Conservation (phyloP, 2,329 filamentous ascomycete genomes). For the Gremmenia infestans region DNA sequence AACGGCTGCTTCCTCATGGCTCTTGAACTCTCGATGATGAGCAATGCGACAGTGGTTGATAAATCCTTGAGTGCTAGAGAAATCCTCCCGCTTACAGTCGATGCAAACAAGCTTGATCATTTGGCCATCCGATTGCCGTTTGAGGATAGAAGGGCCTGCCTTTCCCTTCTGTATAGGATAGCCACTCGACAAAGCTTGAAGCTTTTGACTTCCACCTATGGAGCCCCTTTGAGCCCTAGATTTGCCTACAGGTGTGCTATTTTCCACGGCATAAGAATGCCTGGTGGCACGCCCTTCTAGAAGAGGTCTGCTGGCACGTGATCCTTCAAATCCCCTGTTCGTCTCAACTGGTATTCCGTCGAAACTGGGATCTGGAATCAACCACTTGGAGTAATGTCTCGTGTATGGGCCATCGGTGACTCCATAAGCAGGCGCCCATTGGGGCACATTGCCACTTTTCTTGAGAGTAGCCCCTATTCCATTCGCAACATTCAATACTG, state of each 20-base stretch:
- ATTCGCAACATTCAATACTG: slow-evolving; percentile 65
- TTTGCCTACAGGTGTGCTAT: slow-evolving; percentile 39
- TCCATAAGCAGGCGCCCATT: slow-evolving; percentile 82
- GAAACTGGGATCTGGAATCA: slow-evolving; percentile 82
- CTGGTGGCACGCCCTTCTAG: slow-evolving; percentile 74
- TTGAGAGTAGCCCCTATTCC: slow-evolving; percentile 69
- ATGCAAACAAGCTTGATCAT: slow-evolving; percentile 87
- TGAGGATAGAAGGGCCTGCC: slow-evolving; percentile 76
- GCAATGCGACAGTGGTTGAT: slow-evolving; percentile 98
- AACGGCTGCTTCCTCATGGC: slow-evolving; percentile 87
- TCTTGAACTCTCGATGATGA: slow-evolving; percentile 89
- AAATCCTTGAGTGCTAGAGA: slow-evolving; percentile 96
- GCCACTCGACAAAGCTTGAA: slow-evolving; percentile 65
- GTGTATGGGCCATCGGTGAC: slow-evolving; percentile 90
- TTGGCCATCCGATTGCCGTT: slow-evolving; percentile 71
- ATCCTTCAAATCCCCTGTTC: slow-evolving; percentile 18
- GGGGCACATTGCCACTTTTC: slow-evolving; percentile 60
- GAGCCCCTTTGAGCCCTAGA: slow-evolving; percentile 53
- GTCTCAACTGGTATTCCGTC: slow-evolving; percentile 57
- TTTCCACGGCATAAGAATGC: slow-evolving; percentile 59
- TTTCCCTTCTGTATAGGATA: slow-evolving; percentile 75
- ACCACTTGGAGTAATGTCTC: slow-evolving; percentile 92
- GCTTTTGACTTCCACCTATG: slow-evolving; percentile 54
- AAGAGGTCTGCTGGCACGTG: slow-evolving; percentile 37
- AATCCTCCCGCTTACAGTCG: slow-evolving; percentile 84